Evolutionary conservation across 495 filamentous ascomycete species (phyloP).

Genomic region (Xeromyces bisporus): DNA sequence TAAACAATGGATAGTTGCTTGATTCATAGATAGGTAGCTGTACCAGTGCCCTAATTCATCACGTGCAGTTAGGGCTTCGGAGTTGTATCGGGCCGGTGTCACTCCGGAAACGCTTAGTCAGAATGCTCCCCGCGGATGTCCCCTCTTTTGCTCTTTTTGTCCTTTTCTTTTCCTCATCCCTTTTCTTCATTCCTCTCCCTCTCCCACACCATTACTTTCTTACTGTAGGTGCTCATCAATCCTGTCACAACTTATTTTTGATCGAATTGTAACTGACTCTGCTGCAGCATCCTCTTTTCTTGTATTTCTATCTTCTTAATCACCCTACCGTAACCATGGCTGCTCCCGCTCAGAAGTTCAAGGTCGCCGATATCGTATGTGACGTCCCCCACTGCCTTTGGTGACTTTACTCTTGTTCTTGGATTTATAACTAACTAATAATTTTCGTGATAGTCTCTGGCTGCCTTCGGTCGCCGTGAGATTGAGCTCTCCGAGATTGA

Average conservation of each 20-base stretch:
- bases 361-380: conserved; percentile 89
- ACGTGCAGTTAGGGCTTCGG: too few relatives aligned
- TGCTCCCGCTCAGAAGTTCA: conserved; percentile 83
- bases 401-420: conserved; percentile 3
- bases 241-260: too few relatives aligned
- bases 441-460: conserved; percentile 43
- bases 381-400: not conserved
- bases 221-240: too few relatives aligned
- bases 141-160: too few relatives aligned
- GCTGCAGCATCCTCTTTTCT: not conserved
- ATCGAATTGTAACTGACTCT: too few relatives aligned
- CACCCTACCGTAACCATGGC: conserved; percentile 14
- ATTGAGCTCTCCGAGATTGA: conserved; percentile 98
- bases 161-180: not conserved
- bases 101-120: too few relatives aligned
- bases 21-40: too few relatives aligned
- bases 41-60: too few relatives aligned
- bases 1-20: too few relatives aligned
- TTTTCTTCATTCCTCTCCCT: not conserved
- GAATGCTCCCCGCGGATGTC: too few relatives aligned
- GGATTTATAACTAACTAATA: too few relatives aligned
- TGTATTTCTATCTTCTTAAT: not conserved
- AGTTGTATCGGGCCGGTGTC: too few relatives aligned
- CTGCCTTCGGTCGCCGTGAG: conserved; percentile 97
- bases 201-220: not conserved